These are phyloP conservation scores for Conoideocrella luteorostrata DNA, from an alignment of 2,329 filamentous ascomycete species.

Conservation along the genomic window DNA sequence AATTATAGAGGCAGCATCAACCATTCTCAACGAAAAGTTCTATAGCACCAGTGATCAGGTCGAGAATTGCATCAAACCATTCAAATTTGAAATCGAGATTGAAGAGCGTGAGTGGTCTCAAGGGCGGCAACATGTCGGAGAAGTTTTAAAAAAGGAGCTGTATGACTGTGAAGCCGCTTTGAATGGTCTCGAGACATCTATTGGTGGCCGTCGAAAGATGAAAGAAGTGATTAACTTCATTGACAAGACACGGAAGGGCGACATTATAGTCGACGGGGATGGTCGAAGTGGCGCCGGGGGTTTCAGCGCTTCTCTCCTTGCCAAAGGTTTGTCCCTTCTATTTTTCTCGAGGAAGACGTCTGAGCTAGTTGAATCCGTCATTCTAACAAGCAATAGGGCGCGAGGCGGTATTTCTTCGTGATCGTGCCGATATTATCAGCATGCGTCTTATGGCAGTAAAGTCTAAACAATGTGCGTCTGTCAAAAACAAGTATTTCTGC, in stretches of 20 bases:
- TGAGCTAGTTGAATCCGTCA: background rate
- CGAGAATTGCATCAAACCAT: constrained; percentile 98
- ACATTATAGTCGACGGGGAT: constrained; percentile 78
- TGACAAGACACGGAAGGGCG: constrained; percentile 81
- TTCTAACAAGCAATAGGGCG: constrained; percentile 53
- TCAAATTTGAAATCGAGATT: constrained; percentile 96
- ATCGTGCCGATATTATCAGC: constrained; percentile 82
- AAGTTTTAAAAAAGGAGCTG: constrained; percentile 80
- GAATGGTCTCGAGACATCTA: constrained; percentile 65
- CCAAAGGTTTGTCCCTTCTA: constrained; percentile 55
- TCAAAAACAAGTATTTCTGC: constrained; percentile 92
- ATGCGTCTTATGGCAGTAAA: constrained; percentile 85
- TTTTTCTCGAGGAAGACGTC: background rate
- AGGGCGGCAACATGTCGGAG: constrained; percentile 74
- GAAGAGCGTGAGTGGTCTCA: constrained; percentile 83
- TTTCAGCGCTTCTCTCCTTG: constrained; percentile 81
- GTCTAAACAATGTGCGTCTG: constrained; percentile 77
- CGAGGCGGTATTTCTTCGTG: constrained; percentile 88
- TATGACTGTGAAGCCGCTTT: constrained; percentile 74
- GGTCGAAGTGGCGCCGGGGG: constrained; percentile 81
- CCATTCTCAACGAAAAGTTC: constrained; percentile 86
- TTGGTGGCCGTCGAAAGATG: constrained; percentile 79
- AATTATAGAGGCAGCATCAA: constrained; percentile 85
- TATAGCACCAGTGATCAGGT: constrained; percentile 98
- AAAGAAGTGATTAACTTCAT: constrained; percentile 87